phyloP scores from a whole-genome alignment of 2,329 filamentous ascomycete genomes.

The Ophiostoma piceae region DNA sequence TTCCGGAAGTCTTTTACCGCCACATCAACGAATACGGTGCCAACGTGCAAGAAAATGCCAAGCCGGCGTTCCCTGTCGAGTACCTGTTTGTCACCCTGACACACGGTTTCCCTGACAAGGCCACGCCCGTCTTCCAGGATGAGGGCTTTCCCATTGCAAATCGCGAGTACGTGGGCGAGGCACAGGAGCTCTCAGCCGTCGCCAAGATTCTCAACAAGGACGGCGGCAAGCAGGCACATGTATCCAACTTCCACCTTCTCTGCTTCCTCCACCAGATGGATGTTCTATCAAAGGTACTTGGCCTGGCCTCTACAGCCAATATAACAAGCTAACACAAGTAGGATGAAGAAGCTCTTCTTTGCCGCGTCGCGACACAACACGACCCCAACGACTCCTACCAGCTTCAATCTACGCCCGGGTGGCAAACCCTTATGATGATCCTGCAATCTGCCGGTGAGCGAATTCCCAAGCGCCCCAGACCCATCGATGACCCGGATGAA shows the following conservation, averaged over 20 bases:
- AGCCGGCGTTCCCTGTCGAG: conserved; percentile 92
- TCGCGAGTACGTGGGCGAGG: conserved; percentile 76
- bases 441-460: conserved; percentile 96
- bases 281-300: conserved; percentile 72
- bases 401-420: conserved; percentile 80
- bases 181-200: conserved; percentile 55
- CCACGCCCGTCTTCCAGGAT: conserved; percentile 69
- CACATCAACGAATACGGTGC: conserved; percentile 93
- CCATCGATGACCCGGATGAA: conserved; percentile 24
- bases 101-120: conserved; percentile 83
- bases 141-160: conserved; percentile 89
- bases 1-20: conserved; percentile 95
- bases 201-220: conserved; percentile 32
- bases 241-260: conserved; percentile 94
- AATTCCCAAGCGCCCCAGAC: conserved; percentile 61
- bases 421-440: conserved; percentile 90
- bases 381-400: conserved; percentile 76
- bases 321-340: conserved; percentile 37
- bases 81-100: conserved; percentile 94
- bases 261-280: conserved; percentile 76
- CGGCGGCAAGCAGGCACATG: conserved; percentile 56
- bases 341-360: conserved; percentile 86
- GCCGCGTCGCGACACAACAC: conserved; percentile 74
- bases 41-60: conserved; percentile 95
- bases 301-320: neutral